phyloP scores from a whole-genome alignment of 768 basidiomycete species.

The Dendrothele bispora region DNA sequence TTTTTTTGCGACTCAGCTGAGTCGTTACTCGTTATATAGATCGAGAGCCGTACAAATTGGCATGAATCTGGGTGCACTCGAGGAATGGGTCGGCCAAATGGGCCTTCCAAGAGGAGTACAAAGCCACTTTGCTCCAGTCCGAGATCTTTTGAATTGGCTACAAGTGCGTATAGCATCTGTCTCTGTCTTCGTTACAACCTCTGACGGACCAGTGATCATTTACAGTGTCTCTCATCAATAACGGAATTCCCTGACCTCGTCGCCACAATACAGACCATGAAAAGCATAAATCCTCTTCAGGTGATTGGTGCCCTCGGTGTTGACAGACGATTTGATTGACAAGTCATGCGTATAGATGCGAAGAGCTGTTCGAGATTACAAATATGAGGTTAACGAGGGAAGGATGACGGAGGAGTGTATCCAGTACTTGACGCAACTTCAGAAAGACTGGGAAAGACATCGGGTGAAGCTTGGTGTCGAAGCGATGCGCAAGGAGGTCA shows the following conservation, averaged over 20 bases:
- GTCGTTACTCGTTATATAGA: constrained; percentile 32
- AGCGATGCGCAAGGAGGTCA: constrained; percentile 79
- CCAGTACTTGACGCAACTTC: constrained; percentile 91
- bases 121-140: constrained; percentile 80
- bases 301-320: constrained; percentile 42
- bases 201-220: constrained; percentile 1
- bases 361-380: constrained; percentile 89
- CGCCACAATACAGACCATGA: constrained; percentile 86
- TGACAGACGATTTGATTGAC: too few relatives aligned
- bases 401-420: constrained; percentile 94
- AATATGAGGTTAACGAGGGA: constrained; percentile 90
- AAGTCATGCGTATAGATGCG: constrained; percentile 74
- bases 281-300: constrained; percentile 88
- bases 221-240: constrained; percentile 82
- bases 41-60: constrained; percentile 88
- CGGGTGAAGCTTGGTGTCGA: constrained; percentile 86
- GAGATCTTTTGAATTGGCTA: constrained; percentile 83
- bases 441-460: constrained; percentile 97
- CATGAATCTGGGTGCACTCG: constrained; percentile 80
- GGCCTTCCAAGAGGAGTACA: constrained; percentile 78
- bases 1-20: neutral
- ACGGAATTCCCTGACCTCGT: constrained; percentile 86
- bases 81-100: constrained; percentile 89
- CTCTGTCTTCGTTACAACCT: neutral
- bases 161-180: constrained; percentile 59